These are phyloP conservation scores for Phaeosphaeriaceae sp. DNA, from an alignment of 2,329 filamentous ascomycete genomes.

Conservation along the genomic window DNA sequence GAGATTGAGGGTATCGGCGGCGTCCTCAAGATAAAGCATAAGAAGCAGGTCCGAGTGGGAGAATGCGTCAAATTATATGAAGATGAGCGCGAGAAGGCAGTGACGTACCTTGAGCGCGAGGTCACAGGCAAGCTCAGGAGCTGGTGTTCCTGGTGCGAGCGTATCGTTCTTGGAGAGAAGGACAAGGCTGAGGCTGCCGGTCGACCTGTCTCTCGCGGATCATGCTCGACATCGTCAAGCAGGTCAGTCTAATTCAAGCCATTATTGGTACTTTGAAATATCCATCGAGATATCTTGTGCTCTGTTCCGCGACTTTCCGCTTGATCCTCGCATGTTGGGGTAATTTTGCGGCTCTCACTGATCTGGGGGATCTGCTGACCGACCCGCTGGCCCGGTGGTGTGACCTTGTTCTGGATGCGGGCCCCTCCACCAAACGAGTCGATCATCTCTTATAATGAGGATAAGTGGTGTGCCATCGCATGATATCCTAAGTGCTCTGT, in stretches of 20 bases:
- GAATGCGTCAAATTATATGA: conserved; percentile 86
- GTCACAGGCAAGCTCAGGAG: conserved; percentile 71
- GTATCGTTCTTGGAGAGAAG: conserved; percentile 70
- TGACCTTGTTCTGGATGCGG: background rate
- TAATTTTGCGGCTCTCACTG: background rate
- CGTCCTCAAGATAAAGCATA: conserved; percentile 85
- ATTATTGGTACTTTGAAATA: background rate
- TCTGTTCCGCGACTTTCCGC: background rate
- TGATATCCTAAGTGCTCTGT: background rate
- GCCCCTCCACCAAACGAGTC: background rate
- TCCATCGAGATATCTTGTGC: too few relatives aligned
- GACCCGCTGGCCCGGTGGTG: background rate
- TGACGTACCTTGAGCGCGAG: conserved; percentile 74
- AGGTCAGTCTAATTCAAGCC: background rate
- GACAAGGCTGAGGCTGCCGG: conserved; percentile 45
- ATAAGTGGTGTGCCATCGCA: background rate
- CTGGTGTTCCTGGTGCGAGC: conserved; percentile 92
- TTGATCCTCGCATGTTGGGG: background rate
- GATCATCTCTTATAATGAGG: background rate
- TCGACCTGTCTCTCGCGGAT: conserved; percentile 21
- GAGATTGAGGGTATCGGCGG: conserved; percentile 93
- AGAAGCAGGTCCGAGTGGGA: conserved; percentile 80
- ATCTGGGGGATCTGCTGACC: background rate
- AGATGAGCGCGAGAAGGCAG: conserved; percentile 55
- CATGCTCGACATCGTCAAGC: conserved; percentile 24